These are phyloP conservation scores for Suhomyces chickasaworum DNA, from an alignment of 1,139 yeast genomes.

Conservation along the genomic window DNA sequence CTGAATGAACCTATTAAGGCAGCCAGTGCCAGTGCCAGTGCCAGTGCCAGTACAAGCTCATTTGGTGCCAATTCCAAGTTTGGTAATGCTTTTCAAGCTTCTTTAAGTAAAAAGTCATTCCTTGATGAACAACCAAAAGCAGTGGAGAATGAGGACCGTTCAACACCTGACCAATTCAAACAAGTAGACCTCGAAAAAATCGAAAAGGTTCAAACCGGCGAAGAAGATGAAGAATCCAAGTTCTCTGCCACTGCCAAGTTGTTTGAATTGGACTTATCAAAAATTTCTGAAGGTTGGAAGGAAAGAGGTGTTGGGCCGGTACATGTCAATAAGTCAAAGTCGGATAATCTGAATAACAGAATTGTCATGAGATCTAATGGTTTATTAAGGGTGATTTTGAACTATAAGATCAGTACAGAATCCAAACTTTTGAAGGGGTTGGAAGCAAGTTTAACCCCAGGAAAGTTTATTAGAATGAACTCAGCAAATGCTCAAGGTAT, in stretches of 20 bases:
- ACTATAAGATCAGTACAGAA: conserved; percentile 60
- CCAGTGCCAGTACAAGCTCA: conserved; percentile 13
- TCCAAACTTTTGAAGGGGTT: conserved; percentile 75
- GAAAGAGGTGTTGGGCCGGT: conserved; percentile 91
- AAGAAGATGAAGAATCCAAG: conserved; percentile 76
- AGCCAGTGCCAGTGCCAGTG: conserved; percentile 5
- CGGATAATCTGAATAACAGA: conserved; percentile 42
- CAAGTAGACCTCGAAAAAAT: conserved; percentile 56
- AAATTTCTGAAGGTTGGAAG: conserved; percentile 82
- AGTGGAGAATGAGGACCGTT: conserved; percentile 13
- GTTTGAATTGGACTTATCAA: conserved; percentile 69
- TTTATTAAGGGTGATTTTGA: conserved; percentile 77
- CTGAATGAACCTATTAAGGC: conserved; percentile 12
- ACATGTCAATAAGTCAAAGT: conserved; percentile 66
- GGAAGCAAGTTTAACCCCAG: conserved; percentile 77
- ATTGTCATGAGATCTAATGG: conserved; percentile 93
- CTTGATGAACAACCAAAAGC: conserved; percentile 41
- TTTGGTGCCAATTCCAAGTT: conserved; percentile 66
- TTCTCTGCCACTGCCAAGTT: conserved; percentile 76
- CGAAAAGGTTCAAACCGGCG: conserved; percentile 74
- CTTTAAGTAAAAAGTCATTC: conserved; percentile 54
- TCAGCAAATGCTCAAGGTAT: conserved; percentile 50
- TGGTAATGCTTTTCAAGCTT: conserved; percentile 57
- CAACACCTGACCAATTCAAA: conserved; percentile 41
- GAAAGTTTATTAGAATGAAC: conserved; percentile 75